Evolutionary conservation across 352 stramenopile species (phyloP).

Genomic region (Globisporangium orthogonon): DNA sequence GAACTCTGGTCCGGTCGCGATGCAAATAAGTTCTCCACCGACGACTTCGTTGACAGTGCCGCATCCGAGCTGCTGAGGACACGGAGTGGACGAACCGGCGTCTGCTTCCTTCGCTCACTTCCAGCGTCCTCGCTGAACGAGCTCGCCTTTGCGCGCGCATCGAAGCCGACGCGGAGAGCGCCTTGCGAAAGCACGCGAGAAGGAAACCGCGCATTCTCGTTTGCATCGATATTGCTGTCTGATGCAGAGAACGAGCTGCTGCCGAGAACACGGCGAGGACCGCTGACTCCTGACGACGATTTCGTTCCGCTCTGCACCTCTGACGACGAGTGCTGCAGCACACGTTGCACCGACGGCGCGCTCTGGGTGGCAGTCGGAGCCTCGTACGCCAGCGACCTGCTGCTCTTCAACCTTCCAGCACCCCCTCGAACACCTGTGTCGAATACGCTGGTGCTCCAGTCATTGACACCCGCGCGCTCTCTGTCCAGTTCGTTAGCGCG

Average conservation of each 20-base stretch:
- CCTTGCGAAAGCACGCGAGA: conserved; percentile 35
- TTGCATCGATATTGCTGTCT: conserved; percentile 1
- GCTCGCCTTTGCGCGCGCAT: conserved; percentile 18
- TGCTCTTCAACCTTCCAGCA: conserved; percentile 10
- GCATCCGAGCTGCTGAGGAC: conserved; percentile 27
- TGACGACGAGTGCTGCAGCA: conserved; percentile 12
- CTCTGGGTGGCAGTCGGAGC: background rate
- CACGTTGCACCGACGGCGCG: conserved; percentile 13
- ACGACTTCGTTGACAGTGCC: conserved; percentile 11
- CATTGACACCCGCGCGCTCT: background rate
- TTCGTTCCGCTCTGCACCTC: conserved; percentile 3
- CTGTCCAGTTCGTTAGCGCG: conserved; percentile 14
- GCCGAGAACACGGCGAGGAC: conserved; percentile 23
- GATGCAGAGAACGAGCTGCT: conserved; percentile 1
- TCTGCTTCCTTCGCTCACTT: conserved; percentile 20
- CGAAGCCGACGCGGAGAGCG: conserved; percentile 32
- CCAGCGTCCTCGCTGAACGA: conserved; percentile 16
- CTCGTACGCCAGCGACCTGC: conserved; percentile 9
- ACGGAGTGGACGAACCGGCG: conserved; percentile 24
- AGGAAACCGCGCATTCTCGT: conserved; percentile 6
- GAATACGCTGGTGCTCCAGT: background rate
- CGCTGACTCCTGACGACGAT: conserved; percentile 2
- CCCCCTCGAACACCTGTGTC: conserved; percentile 2
- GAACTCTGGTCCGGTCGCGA: conserved; percentile 20
- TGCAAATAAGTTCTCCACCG: conserved; percentile 24